Base-by-base conservation (phyloP, 306 rosid genomes). In the Psophocarpus tetragonolobus region DNA sequence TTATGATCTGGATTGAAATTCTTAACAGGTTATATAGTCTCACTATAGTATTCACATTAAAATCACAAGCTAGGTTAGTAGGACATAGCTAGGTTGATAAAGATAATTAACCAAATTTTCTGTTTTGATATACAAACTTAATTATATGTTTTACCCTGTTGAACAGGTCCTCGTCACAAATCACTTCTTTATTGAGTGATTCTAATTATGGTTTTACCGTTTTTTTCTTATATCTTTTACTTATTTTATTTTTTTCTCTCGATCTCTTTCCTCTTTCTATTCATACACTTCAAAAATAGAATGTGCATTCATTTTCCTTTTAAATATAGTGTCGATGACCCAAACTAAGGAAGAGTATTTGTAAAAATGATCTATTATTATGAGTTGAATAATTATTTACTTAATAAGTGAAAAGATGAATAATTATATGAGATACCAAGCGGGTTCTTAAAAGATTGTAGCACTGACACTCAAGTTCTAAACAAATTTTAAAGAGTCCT, bases 1-100 rank as follows among this genome's bases (percentile, higher is more conserved):
- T 71, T 79, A 71, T 39, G 27, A 14, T 61, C 23, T 32, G 42
- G 56, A 71, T 74, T 69, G 65, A 38, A 82, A 71, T 68, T 81
- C 73, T 77, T 39, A 71, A 61, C 78, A 76, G 80, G 67, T 73
- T 81, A n/a, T n/a, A n/a, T n/a, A 14, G 39, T 21, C 66, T 57
- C 36, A 10, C 9, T 27, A 27, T 14, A 27, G 27, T 57, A 6
- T 48, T 21, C 41, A 71, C 38, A 71, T 57, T 75, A 58, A 50
- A 73, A 60, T 24, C 18, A 69, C 62, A 73, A 33, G 32, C 20
- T 82, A 45, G 50, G 15, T 76, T 60, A 61, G 41, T 51, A 83
- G 67, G 82, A 74, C 74, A 44, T 47, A 61, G 72, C 53, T 47
- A 54, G 75, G 61, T 78, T 83, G 67, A 56, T 73, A 23, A 53